phyloP scores from a whole-genome alignment of 2,329 filamentous ascomycete genomes.

The Colletotrichum sp. region DNA sequence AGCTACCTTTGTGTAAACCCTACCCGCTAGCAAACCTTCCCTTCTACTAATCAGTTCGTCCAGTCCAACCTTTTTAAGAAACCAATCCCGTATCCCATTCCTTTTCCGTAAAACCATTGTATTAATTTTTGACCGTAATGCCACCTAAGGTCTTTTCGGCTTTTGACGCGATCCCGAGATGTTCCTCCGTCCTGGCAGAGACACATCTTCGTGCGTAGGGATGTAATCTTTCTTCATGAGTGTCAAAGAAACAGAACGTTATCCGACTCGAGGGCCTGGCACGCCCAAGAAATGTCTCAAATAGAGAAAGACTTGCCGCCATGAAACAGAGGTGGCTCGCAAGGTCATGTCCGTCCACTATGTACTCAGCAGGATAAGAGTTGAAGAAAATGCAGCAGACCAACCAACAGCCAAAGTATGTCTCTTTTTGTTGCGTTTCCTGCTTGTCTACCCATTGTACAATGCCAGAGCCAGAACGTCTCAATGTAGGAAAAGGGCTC shows the following conservation, averaged over 20 bases:
- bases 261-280: neutral
- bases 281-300: neutral
- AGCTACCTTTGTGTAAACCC: neutral
- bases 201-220: neutral
- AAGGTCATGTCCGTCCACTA: neutral
- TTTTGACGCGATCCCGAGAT: neutral
- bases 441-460: constrained; percentile 16
- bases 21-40: neutral
- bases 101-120: neutral
- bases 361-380: neutral
- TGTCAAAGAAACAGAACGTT: neutral
- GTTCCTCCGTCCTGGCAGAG: neutral
- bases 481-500: neutral
- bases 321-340: neutral
- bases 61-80: neutral
- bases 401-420: neutral
- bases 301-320: neutral
- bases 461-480: neutral
- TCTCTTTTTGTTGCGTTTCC: constrained; percentile 6
- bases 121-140: neutral
- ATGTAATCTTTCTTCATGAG: neutral
- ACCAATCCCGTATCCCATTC: neutral
- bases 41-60: neutral
- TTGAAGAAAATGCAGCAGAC: neutral
- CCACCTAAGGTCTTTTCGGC: neutral